These are phyloP conservation scores for Neurospora sp. DNA, from an alignment of 495 filamentous ascomycete species.

Conservation along the genomic window DNA sequence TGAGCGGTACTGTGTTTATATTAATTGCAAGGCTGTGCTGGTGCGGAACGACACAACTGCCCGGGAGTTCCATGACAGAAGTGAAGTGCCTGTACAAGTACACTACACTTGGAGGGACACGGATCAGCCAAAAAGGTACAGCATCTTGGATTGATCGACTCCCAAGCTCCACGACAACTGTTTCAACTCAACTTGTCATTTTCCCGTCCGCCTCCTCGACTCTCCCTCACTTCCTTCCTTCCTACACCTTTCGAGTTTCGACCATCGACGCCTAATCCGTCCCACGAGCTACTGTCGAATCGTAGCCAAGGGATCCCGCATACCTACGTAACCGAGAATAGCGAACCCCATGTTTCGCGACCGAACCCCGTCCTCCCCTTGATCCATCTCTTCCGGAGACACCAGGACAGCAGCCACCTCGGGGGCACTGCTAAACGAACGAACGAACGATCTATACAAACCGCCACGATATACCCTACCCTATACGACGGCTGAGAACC, in stretches of 20 bases:
- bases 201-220: neutral
- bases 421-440: neutral
- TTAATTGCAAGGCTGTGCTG: neutral
- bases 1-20: neutral
- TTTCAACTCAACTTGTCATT: neutral
- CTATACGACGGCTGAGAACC: conserved; percentile 1
- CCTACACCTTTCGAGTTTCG: neutral
- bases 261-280: neutral
- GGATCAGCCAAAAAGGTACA: neutral
- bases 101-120: neutral
- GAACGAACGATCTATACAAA: conserved; percentile 1
- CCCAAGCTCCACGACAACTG: neutral
- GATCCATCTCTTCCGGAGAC: neutral
- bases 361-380: neutral
- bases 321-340: neutral
- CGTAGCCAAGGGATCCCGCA: neutral
- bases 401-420: neutral
- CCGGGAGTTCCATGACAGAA: neutral
- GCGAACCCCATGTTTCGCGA: neutral
- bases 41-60: neutral
- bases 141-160: neutral
- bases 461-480: conserved; percentile 7
- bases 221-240: neutral
- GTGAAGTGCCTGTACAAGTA: neutral
- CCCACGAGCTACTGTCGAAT: neutral